Evolutionary conservation across 2,329 filamentous ascomycete species (phyloP).

Genomic region (Albophoma yamanashiensis): DNA sequence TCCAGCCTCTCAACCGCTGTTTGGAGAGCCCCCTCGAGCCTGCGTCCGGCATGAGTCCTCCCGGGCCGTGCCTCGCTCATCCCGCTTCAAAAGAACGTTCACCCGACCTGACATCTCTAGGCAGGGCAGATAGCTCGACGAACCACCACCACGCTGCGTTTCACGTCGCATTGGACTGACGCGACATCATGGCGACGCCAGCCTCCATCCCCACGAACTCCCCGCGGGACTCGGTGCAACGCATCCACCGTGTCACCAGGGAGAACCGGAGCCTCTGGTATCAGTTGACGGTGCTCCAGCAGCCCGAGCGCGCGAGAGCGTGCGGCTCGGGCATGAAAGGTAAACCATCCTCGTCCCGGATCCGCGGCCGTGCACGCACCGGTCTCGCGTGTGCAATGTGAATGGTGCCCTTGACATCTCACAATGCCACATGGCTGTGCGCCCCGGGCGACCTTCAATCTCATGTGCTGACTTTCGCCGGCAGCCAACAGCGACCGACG

Average conservation of each 20-base stretch:
- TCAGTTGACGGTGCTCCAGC: conserved; percentile 76
- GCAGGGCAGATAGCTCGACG: neutral
- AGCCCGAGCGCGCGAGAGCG: conserved; percentile 86
- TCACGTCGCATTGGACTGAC: conserved; percentile 1
- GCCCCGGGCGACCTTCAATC: neutral
- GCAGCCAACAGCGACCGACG: conserved; percentile 56
- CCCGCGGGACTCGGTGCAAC: conserved; percentile 30
- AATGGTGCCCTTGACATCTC: neutral
- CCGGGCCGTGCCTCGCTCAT: neutral
- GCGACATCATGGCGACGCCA: conserved; percentile 21
- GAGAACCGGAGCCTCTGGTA: conserved; percentile 74
- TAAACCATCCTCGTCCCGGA: conserved; percentile 33
- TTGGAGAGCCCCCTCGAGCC: neutral
- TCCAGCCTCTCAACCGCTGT: neutral
- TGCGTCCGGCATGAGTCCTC: neutral
- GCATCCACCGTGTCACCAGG: conserved; percentile 44
- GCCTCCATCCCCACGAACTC: conserved; percentile 16
- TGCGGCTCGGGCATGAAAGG: conserved; percentile 94
- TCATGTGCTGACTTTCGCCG: conserved; percentile 8
- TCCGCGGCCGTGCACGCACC: neutral
- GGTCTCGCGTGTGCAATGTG: neutral
- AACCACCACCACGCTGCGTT: neutral
- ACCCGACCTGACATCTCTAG: neutral
- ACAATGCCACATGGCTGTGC: neutral
- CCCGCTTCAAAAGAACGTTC: no score